Percentiles rank a stretch among this genome's conserved stretches.
These are phyloP conservation scores for Stemphylium vesicarium DNA, from an alignment of 2,329 filamentous ascomycete genomes.

Conservation along the genomic window DNA sequence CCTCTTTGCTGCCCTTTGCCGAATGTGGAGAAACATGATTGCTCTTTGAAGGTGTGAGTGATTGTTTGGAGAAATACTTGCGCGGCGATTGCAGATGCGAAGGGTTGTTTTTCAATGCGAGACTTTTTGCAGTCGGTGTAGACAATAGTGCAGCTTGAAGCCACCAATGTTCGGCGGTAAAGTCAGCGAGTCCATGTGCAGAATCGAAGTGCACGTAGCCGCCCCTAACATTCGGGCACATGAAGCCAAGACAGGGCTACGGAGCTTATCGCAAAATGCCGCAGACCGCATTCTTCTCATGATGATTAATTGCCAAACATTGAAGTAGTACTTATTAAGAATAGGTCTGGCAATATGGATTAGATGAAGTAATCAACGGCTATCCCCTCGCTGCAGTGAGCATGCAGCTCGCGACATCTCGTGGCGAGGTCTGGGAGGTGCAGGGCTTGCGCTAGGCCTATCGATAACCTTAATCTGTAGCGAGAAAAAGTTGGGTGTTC, in stretches of 20 bases:
- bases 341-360: constrained; percentile 12
- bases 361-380: constrained; percentile 11
- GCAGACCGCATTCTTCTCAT: background rate
- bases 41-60: background rate
- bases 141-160: constrained; percentile 7
- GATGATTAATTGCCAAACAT: background rate
- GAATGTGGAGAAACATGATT: constrained; percentile 26
- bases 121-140: background rate
- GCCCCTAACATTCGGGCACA: constrained; percentile 14
- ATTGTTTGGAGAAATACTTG: background rate
- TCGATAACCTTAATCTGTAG: constrained; percentile 42
- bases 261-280: constrained; percentile 1
- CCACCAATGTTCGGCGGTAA: constrained; percentile 18
- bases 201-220: constrained; percentile 13
- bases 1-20: constrained; percentile 13
- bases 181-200: constrained; percentile 3
- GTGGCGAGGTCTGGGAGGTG: constrained; percentile 6
- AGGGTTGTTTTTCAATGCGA: background rate
- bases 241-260: constrained; percentile 1
- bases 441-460: constrained; percentile 26
- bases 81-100: background rate
- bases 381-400: constrained; percentile 10
- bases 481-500: constrained; percentile 31
- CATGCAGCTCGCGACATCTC: constrained; percentile 8
- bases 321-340: background rate